Conservation (phyloP, 2,329 filamentous ascomycete genomes). For the Rhinocladiella similis region DNA sequence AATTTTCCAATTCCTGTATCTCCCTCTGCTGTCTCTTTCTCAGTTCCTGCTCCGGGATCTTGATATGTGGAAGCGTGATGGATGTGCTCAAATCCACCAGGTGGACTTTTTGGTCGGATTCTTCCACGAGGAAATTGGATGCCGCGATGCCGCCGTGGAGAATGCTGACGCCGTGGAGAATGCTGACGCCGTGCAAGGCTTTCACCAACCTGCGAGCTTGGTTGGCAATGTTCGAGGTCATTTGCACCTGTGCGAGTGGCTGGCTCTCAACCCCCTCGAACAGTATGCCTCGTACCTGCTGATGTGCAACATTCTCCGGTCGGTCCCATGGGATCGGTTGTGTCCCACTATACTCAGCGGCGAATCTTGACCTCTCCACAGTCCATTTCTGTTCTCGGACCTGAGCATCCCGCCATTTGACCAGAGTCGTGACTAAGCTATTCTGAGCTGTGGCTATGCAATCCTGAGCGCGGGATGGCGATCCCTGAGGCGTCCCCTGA, state of each 20-base stretch:
- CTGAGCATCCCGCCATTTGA: constrained; percentile 4
- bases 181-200: background rate
- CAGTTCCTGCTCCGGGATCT: background rate
- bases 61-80: constrained; percentile 9
- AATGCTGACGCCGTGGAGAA: background rate
- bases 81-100: constrained; percentile 9
- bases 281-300: constrained; percentile 3
- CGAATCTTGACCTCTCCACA: constrained; percentile 13
- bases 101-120: background rate
- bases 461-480: constrained; percentile 1
- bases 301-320: background rate
- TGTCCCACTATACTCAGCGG: background rate
- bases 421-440: constrained; percentile 6
- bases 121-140: constrained; percentile 3
- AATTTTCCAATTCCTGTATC: background rate
- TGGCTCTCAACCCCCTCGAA: constrained; percentile 5
- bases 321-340: constrained; percentile 2
- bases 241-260: background rate
- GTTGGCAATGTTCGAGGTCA: constrained; percentile 1
- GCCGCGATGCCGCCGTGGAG: background rate
- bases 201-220: background rate
- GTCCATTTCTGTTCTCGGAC: constrained; percentile 9
- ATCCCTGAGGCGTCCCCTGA: background rate
- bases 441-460: constrained; percentile 7
- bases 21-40: constrained; percentile 1